phyloP scores from a whole-genome alignment of 176 grass and related monocot species.

The Carex pumila region DNA sequence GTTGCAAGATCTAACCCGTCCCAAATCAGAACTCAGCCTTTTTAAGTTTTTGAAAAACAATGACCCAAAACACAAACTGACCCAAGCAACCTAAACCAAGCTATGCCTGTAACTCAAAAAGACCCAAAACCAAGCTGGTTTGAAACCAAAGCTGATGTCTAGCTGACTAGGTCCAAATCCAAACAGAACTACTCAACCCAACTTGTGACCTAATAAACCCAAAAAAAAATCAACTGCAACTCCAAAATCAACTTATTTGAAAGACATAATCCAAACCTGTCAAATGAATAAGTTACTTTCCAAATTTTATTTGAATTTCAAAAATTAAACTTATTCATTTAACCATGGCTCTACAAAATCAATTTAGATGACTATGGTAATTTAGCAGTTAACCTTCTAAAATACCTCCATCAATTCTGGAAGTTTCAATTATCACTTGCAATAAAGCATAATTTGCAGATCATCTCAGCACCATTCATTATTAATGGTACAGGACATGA shows the following conservation, averaged over 20 bases:
- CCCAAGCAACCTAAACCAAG: background rate
- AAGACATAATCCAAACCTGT: background rate
- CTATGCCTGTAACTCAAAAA: background rate
- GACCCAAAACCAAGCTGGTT: background rate
- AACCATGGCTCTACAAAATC: background rate
- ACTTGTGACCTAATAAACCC: background rate
- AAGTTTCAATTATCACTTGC: background rate
- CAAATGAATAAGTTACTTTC: no score
- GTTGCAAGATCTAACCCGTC: background rate
- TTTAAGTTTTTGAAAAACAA: background rate
- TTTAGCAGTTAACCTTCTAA: background rate
- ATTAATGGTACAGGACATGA: background rate
- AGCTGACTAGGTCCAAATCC: background rate
- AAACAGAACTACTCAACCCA: background rate
- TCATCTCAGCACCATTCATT: background rate
- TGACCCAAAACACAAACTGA: background rate
- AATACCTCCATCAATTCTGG: background rate
- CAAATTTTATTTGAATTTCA: background rate
- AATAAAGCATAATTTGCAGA: background rate
- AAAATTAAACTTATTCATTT: background rate
- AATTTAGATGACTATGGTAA: background rate
- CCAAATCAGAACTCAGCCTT: background rate
- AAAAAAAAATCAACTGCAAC: background rate
- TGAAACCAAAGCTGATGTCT: background rate
- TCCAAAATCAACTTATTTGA: background rate